Conservation (phyloP, 768 basidiomycete genomes). For the Piloderma croceum region DNA sequence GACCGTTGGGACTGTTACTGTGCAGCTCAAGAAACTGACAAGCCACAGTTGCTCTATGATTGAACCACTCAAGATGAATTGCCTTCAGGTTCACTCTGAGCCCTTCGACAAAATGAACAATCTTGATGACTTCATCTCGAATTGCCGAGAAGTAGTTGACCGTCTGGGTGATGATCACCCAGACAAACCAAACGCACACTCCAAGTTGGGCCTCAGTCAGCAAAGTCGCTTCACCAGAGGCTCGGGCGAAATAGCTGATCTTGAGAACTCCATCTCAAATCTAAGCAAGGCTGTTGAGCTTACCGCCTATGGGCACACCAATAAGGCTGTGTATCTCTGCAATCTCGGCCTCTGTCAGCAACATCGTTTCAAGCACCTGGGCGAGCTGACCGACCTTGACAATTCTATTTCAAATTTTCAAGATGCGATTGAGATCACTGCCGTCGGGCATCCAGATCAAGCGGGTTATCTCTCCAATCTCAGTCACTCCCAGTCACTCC, state of each 20-base stretch:
- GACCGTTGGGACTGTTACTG: too few species aligned
- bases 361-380: slow-evolving; percentile 20
- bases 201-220: too few species aligned
- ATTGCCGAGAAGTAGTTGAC: too few species aligned
- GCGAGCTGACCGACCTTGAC: slow-evolving; percentile 22
- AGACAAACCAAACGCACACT: too few species aligned
- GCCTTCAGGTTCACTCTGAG: too few species aligned
- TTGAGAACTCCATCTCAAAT: slow-evolving; percentile 20
- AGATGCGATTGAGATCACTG: slow-evolving; percentile 9
- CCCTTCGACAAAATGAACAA: too few species aligned
- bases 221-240: too few species aligned
- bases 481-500: slow-evolving; percentile 14
- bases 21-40: too few species aligned
- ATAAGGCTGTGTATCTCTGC: background rate
- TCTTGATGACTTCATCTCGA: too few species aligned
- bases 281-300: slow-evolving; percentile 15
- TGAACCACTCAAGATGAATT: too few species aligned
- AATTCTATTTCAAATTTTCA: slow-evolving; percentile 8
- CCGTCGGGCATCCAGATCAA: background rate
- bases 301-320: slow-evolving; percentile 13
- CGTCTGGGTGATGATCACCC: too few species aligned
- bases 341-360: slow-evolving; percentile 11
- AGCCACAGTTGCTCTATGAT: too few species aligned
- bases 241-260: slow-evolving; percentile 4
- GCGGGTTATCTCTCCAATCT: slow-evolving; percentile 12